Evolutionary conservation across 116 monocot genomes (phyloP), one percentile per base, ranked within the genome.

Genomic region (Iris pallida): DNA sequence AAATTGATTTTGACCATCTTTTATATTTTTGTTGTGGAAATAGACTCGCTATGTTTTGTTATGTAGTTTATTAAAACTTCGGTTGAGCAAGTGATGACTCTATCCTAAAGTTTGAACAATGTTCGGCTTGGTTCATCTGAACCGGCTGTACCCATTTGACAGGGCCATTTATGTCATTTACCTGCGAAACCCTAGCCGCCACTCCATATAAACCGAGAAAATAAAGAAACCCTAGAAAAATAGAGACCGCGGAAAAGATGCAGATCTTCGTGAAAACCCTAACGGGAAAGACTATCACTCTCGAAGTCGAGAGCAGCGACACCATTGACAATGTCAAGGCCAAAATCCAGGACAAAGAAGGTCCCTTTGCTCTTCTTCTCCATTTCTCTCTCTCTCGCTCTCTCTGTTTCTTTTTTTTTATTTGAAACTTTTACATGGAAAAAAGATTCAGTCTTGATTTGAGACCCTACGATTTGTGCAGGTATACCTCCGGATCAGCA

Each of bases 221-320:
- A 3, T 1, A 3, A 30, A 30, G 30, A 16, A 16, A 16, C 12
- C 16, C 2, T n/a, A 17, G 55, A 55, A 16, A 4, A 0, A 54
- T 2, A 14, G 4, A 5, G 55, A 15, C 15, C 0, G 12, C n/a
- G 15, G 1, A 14, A 14, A 76, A 57, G 71, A 88, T 88, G 88
- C 88, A 88, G 84, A 88, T 88, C 65, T 88, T 88, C 63, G 88
- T 88, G 76, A 88, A 88, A 70, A 88, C 88, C 73, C 79, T 88
- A 42, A 88, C 88, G 47, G 88, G 88, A 68, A 88, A 88, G 74
- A 88, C 88, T 40, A 88, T 88, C 71, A 85, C 88, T 13, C 88
- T 88, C 64, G 85, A 88, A 74, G 88, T 88, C 13, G 85, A 88
- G 84, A 84, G 84, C 77, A 84, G 84, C 74, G 88, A 88, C 66